These are phyloP conservation scores for Echium plantagineum DNA, from an alignment of 257 asterid species.

Conservation along the genomic window DNA sequence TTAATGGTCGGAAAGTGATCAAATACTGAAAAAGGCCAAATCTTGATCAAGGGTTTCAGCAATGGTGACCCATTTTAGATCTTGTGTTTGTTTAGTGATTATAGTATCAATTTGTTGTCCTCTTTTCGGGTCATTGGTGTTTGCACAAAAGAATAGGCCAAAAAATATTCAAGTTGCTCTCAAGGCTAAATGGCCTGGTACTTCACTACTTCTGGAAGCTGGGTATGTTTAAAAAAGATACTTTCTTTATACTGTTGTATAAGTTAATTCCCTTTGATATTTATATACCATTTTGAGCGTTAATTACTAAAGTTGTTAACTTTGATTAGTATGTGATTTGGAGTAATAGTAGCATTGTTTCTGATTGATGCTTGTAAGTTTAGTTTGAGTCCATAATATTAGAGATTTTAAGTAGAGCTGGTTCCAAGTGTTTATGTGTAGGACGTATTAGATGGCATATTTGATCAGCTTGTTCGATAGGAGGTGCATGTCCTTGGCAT, in stretches of 20 bases:
- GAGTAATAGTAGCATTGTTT: no score
- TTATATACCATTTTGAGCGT: neutral
- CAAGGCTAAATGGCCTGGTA: conserved; percentile 94
- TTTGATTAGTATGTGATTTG: neutral
- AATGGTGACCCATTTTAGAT: conserved; percentile 60
- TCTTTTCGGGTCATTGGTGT: conserved; percentile 29
- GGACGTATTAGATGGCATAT: no score
- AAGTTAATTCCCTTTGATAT: neutral
- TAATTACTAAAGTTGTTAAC: no score
- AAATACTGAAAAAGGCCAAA: conserved; percentile 9
- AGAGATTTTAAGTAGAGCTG: no score
- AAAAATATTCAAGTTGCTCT: conserved; percentile 97
- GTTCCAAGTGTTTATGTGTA: no score
- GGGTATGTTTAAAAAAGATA: conserved; percentile 40
- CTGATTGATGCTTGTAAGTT: no score
- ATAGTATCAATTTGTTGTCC: conserved; percentile 23
- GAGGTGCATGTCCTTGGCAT: no score
- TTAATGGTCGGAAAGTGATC: conserved; percentile 28
- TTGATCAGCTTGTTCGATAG: no score
- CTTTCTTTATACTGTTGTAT: no score
- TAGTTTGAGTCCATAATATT: no score
- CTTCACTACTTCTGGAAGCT: conserved; percentile 85
- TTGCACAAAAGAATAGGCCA: conserved; percentile 51
- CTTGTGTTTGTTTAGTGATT: conserved; percentile 42
- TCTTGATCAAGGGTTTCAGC: conserved; percentile 20